These are phyloP conservation scores for Oldenlandia corymbosa DNA, from an alignment of 257 asterid species.

Conservation along the genomic window DNA sequence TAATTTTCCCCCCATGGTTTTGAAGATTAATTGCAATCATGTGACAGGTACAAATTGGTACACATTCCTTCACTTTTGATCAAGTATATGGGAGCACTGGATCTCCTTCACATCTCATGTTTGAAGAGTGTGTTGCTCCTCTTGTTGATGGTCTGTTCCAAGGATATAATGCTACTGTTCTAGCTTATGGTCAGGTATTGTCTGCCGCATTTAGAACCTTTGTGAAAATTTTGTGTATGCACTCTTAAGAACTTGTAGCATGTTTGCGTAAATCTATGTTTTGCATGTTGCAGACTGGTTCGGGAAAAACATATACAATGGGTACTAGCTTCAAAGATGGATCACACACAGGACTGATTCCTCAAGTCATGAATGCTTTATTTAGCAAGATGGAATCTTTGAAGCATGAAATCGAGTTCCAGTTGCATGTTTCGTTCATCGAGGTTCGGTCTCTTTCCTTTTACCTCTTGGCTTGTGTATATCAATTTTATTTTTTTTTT, in stretches of 20 bases:
- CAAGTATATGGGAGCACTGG: conserved; percentile 88
- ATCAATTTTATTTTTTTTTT: not conserved
- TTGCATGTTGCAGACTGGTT: conserved; percentile 76
- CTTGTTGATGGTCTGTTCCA: conserved; percentile 94
- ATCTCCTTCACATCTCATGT: conserved; percentile 79
- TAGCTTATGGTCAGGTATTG: conserved; percentile 95
- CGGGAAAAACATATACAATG: conserved; percentile 97
- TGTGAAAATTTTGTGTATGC: not conserved
- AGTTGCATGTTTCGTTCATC: conserved; percentile 84
- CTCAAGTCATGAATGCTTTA: conserved; percentile 77
- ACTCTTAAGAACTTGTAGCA: not conserved
- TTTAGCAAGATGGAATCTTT: conserved; percentile 77
- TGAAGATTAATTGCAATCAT: conserved; percentile 8
- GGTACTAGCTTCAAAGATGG: conserved; percentile 93
- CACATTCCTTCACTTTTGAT: conserved; percentile 94
- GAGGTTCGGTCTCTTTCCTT: conserved; percentile 47
- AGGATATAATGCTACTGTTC: conserved; percentile 98
- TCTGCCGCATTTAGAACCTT: not conserved
- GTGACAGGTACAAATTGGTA: conserved; percentile 78
- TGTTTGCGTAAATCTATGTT: conserved; percentile 12
- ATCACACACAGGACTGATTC: conserved; percentile 71
- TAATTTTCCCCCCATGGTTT: not conserved
- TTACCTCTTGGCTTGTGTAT: not conserved
- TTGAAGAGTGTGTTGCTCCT: conserved; percentile 91
- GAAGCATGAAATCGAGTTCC: conserved; percentile 88